These are phyloP conservation scores for Podospora tetraspora DNA, from an alignment of 495 filamentous ascomycete species.

Conservation along the genomic window DNA sequence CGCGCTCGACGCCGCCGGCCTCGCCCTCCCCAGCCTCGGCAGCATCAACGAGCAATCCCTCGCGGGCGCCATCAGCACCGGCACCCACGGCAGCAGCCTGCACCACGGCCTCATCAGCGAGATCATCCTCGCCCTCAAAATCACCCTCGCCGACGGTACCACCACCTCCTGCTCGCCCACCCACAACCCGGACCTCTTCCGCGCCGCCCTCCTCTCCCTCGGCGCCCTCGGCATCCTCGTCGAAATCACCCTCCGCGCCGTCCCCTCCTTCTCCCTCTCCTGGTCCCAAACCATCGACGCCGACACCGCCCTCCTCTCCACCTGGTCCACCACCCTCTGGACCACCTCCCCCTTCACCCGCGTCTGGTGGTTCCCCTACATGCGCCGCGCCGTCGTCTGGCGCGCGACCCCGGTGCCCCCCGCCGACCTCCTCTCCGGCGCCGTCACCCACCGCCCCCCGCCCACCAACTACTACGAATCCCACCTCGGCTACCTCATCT, in stretches of 20 bases:
- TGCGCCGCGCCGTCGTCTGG: slow-evolving; percentile 80
- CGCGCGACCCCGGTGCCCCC: slow-evolving; percentile 52
- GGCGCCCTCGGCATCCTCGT: slow-evolving; percentile 88
- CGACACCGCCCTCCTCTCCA: slow-evolving; percentile 57
- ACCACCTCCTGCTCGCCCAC: slow-evolving; percentile 65
- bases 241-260: slow-evolving; percentile 78
- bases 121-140: slow-evolving; percentile 61
- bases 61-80: slow-evolving; percentile 86
- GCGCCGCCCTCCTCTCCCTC: slow-evolving; percentile 78
- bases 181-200: slow-evolving; percentile 73
- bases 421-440: slow-evolving; percentile 50
- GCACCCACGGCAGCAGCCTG: slow-evolving; percentile 85
- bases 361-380: slow-evolving; percentile 97
- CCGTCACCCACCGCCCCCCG: slow-evolving; percentile 37
- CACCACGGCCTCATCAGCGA: slow-evolving; percentile 79
- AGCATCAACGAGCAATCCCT: slow-evolving; percentile 94
- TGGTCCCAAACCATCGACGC: slow-evolving; percentile 78
- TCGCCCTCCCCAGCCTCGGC: slow-evolving; percentile 82
- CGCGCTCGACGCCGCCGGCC: slow-evolving; percentile 62
- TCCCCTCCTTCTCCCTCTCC: slow-evolving; percentile 68
- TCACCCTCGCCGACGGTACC: slow-evolving; percentile 79
- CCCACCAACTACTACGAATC: slow-evolving; percentile 69
- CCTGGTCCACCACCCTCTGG: slow-evolving; percentile 77
- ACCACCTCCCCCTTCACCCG: slow-evolving; percentile 78
- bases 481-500: slow-evolving; percentile 74